A percentile compares a stretch with the other conserved stretches of the same genome.
phyloP scores from a whole-genome alignment of 1,284 basidiomycete genomes.

The Vanrija pseudolonga region DNA sequence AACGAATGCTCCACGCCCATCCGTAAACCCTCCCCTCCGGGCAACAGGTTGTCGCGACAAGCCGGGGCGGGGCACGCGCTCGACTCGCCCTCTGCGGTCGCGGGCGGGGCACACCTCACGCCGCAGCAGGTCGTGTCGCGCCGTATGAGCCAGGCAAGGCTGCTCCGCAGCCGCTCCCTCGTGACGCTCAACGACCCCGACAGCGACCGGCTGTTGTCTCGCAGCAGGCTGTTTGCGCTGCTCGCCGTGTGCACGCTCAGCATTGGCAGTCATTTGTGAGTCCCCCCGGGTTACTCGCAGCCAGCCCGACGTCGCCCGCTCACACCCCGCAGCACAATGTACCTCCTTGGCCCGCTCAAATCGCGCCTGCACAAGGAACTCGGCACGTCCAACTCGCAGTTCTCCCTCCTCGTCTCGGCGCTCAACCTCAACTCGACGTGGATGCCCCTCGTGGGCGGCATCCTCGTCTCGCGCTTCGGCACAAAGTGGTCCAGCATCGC shows the following conservation, averaged over 20 bases:
- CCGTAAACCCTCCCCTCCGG: neutral
- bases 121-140: slow-evolving; percentile 2
- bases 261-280: slow-evolving; percentile 70
- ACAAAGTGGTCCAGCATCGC: slow-evolving; percentile 57
- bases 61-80: neutral
- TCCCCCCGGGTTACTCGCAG: slow-evolving; percentile 7
- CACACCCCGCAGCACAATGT: slow-evolving; percentile 56
- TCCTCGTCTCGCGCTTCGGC: slow-evolving; percentile 61
- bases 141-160: slow-evolving; percentile 9
- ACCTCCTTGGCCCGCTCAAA: slow-evolving; percentile 70
- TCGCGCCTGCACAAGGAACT: slow-evolving; percentile 66
- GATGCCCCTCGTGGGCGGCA: slow-evolving; percentile 69
- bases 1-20: slow-evolving; percentile 12
- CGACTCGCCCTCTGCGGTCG: neutral
- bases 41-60: neutral
- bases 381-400: slow-evolving; percentile 70
- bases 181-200: slow-evolving; percentile 1
- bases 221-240: slow-evolving; percentile 52
- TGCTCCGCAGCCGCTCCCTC: slow-evolving; percentile 8
- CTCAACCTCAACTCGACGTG: slow-evolving; percentile 69
- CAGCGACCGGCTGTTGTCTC: neutral
- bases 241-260: slow-evolving; percentile 70
- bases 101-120: neutral
- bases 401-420: slow-evolving; percentile 68
- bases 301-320: neutral